Percentiles rank a stretch among this genome's conserved stretches.
Conservation (phyloP, 176 grass and related monocot species). For the Chloris gayana region DNA sequence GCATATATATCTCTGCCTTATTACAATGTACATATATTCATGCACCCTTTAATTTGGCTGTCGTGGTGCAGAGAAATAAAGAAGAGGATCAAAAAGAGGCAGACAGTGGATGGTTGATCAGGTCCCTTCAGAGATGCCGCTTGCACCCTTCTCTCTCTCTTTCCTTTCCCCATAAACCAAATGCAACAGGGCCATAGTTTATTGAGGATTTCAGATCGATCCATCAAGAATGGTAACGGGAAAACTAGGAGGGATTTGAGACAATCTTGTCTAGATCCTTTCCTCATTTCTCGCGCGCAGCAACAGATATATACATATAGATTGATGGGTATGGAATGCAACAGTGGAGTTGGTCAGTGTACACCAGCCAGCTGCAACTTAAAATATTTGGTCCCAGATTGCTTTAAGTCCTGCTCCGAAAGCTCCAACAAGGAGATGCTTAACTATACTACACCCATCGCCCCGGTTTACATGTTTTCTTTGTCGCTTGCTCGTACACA, state of each 20-base stretch:
- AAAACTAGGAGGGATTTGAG: neutral
- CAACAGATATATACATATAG: neutral
- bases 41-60: constrained; percentile 25
- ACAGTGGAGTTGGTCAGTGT: neutral
- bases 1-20: neutral
- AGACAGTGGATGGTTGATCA: constrained; percentile 23
- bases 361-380: neutral
- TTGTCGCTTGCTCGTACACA: neutral
- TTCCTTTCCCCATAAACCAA: neutral
- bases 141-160: constrained; percentile 19
- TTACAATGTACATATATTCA: too few species aligned
- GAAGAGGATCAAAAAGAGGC: neutral
- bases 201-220: neutral
- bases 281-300: neutral
- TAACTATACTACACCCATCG: too few species aligned
- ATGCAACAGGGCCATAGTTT: constrained; percentile 2
- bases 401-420: neutral
- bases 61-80: neutral
- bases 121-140: constrained; percentile 32
- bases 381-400: neutral
- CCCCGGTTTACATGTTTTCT: neutral
- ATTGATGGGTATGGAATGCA: neutral
- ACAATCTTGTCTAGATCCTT: neutral
- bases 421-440: neutral
- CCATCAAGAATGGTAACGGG: neutral